Base-by-base conservation (phyloP, 1,284 basidiomycete species). In the Hypsizygus ulmarius region DNA sequence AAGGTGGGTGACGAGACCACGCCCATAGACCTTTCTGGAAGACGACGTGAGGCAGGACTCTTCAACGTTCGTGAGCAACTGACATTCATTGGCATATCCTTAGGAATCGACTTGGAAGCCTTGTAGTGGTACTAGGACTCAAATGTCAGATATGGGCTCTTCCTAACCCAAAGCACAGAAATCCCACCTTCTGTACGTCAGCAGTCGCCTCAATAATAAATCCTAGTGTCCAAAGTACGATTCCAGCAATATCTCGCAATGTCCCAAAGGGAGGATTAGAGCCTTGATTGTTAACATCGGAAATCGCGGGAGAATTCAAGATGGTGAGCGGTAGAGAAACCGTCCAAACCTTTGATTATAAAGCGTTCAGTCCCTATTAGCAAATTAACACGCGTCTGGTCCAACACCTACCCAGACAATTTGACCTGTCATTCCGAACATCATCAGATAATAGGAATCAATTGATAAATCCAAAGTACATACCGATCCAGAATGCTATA, bases 1-100 rank as follows among this genome's bases (percentile, higher is more conserved):
- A 90, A 6, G 85, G 82, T 21, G 87, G 87, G 54, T 89, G 82
- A 14, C 81, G 74, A 16, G 82, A 83, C 73, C 78, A 86, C 8
- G 59, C 67, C 81, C 81, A 82, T 2, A 82, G 49, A 1, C 79
- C 80, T 30, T 56, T 64, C 78, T 81, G 42, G 19, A 49, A 41
- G 10, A n/a, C 33, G 8, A 28, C 9, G 21, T 33, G 42, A 30
- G 46, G 21, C 21, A 19, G 15, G n/a, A 1, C 19, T 1, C 9
- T 19, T 1, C 9, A 2, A 39, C 16, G 11, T 27, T 40, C 32
- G 28, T 10, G 38, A 16, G 6, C 47, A n/a, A 30, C 69, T 52
- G 47, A 79, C 77, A 38, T 64, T 71, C 28, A 75, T 72, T 11
- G 79, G 78, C 44, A 66, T 66, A 39, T 79, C 74, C 55, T 78